phyloP scores from a whole-genome alignment of 495 filamentous ascomycete genomes.

The Viridothelium virens region DNA sequence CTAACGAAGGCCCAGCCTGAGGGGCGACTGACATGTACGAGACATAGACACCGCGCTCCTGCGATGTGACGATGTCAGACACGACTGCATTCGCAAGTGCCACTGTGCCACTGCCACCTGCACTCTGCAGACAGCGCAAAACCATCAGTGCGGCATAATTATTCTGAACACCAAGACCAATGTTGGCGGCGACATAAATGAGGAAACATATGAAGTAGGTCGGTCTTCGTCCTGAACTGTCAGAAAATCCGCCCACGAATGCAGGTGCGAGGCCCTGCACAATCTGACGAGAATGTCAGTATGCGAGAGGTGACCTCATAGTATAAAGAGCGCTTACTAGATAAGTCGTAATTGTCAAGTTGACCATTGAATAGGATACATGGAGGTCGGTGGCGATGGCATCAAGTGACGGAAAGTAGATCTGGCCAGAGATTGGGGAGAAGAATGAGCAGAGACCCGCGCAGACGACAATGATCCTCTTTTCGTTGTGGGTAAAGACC shows the following conservation, averaged over 20 bases:
- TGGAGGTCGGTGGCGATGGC: slow-evolving; percentile 24
- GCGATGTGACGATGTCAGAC: slow-evolving; percentile 30
- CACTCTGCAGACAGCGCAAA: slow-evolving; percentile 30
- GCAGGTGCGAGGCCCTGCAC: slow-evolving; percentile 32
- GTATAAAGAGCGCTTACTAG: slow-evolving; percentile 19
- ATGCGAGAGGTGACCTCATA: not conserved
- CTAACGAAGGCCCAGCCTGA: slow-evolving; percentile 24
- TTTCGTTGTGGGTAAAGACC: slow-evolving; percentile 26
- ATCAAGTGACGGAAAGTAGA: slow-evolving; percentile 32
- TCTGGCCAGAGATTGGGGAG: slow-evolving; percentile 29
- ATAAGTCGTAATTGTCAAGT: slow-evolving; percentile 32
- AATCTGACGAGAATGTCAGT: slow-evolving; percentile 19
- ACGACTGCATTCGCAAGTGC: slow-evolving; percentile 30
- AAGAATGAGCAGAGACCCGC: slow-evolving; percentile 29
- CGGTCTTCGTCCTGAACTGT: slow-evolving; percentile 27
- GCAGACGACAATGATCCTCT: slow-evolving; percentile 28
- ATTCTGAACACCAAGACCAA: slow-evolving; percentile 31
- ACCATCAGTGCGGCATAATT: slow-evolving; percentile 33
- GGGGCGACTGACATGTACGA: slow-evolving; percentile 25
- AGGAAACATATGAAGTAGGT: slow-evolving; percentile 30
- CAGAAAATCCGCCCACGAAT: slow-evolving; percentile 32
- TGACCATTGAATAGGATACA: slow-evolving; percentile 27
- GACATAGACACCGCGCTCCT: slow-evolving; percentile 31
- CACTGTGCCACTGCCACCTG: slow-evolving; percentile 30
- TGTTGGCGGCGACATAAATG: slow-evolving; percentile 31